Evolutionary conservation across 2,329 filamentous ascomycete species (phyloP), one percentile per base, ranked within the genome.

Genomic region (Pestalotiopsis sp.): DNA sequence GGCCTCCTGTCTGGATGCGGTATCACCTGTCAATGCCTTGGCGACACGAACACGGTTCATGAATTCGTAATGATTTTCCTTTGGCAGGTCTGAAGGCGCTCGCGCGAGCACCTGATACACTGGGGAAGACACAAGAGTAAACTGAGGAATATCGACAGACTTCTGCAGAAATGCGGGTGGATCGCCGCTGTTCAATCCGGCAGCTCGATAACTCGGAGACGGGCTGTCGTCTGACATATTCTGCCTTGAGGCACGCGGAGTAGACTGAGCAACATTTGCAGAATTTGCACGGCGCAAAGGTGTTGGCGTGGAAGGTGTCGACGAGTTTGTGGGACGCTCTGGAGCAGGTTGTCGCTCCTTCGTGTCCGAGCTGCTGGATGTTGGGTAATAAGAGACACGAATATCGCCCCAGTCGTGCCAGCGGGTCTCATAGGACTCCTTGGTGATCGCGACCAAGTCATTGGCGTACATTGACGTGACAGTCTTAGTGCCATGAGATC

Each of bases 401-500:
- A 98, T 87, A 76, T 92, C 90, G 25, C 92, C 93, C 91, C 94
- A 97, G 68, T 92, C 90, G 70, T 90, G 88, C 91, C 93, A 97
- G 25, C 84, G 81, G 14, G 56, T 41, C 27, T 77, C 77, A 59
- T 85, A 80, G 36, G 80, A 66, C 72, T 87, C 85, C 68, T 91
- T 91, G 65, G 91, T 90, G 68, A 98, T 84, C 13, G 91, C 88
- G 41, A 92, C 89, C 67, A 99, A 83, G 79, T 99, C 94, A 72
- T 95, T 95, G n/a, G 93, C 92, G 79, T 93, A 91, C 79, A 92
- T 87, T 39, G 87, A 84, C 5, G 85, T 85, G 25, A 87, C 83
- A 68, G 84, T 84, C 74, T 86, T 85, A 36, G 80, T 73, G 36
- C 76, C 78, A 79, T 92, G 95, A 13, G 97, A 94, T 79, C 95